A percentile compares a stretch with the other conserved stretches of the same genome.
These are phyloP conservation scores for Annulohypoxylon truncatum DNA, from an alignment of 2,329 filamentous ascomycete species.

Conservation along the genomic window DNA sequence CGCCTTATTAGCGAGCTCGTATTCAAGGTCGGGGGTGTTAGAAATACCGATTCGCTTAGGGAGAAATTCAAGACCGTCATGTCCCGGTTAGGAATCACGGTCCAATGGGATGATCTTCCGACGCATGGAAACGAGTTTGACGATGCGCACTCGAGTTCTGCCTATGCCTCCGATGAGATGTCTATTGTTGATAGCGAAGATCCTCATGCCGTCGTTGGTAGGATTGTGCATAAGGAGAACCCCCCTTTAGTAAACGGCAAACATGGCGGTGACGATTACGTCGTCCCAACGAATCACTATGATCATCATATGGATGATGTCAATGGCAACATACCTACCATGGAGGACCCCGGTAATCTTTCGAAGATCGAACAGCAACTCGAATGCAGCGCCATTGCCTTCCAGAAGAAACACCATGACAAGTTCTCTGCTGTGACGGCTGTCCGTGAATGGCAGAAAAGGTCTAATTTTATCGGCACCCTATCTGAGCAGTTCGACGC, in stretches of 20 bases:
- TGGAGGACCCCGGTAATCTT: constrained; percentile 30
- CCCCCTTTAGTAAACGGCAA: neutral
- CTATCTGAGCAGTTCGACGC: constrained; percentile 42
- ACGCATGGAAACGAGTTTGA: constrained; percentile 45
- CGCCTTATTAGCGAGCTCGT: constrained; percentile 81
- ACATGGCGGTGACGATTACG: neutral
- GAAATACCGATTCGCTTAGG: constrained; percentile 67
- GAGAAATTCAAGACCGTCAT: constrained; percentile 78
- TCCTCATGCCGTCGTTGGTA: constrained; percentile 5
- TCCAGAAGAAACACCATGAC: constrained; percentile 43
- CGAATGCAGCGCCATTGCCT: constrained; percentile 44
- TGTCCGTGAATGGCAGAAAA: constrained; percentile 48
- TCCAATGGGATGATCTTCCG: constrained; percentile 65
- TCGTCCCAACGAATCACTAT: neutral
- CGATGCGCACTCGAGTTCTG: constrained; percentile 43
- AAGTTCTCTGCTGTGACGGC: constrained; percentile 43
- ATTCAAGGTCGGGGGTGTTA: constrained; percentile 79
- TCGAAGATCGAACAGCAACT: constrained; percentile 41
- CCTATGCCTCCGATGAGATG: constrained; percentile 42
- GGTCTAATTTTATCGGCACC: constrained; percentile 39
- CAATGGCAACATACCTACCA: constrained; percentile 11
- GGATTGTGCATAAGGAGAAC: neutral
- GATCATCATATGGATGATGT: neutral
- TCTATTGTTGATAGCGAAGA: constrained; percentile 38
- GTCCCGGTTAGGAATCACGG: constrained; percentile 74